Evolutionary conservation across 2,329 filamentous ascomycete genomes (phyloP), one percentile per base, ranked within the genome.

Genomic region (Botrytis tulipae): DNA sequence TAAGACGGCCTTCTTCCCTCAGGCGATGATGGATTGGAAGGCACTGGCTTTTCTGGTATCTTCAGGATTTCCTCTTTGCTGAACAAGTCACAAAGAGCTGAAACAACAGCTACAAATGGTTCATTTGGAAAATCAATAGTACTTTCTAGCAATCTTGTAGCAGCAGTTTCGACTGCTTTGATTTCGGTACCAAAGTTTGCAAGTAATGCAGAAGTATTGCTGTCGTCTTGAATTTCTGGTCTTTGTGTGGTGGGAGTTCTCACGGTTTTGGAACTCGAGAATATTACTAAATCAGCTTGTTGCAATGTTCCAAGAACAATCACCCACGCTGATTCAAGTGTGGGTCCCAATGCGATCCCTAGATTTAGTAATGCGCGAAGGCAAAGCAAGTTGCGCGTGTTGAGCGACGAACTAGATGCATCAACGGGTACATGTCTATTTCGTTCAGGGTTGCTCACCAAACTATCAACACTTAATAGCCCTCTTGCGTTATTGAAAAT

Each of bases 291-390:
- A 78, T 98, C 96, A 4, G 95, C 95, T 81, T 98, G 93, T 79
- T 98, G 94, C 12, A 99, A 84, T 0, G 95, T 97, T 79, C 97
- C 95, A 1, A 99, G 87, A 25, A 99, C 86, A 73, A 99, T 98
- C 1, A 90, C 91, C 93, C 97, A 99, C 0, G 95, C 93, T 22
- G 88, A 86, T 51, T 92, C 91, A 0, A 99, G 86, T 0, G 94
- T 97, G 4, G 96, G 94, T 0, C 96, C 96, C 1, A 99, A 84
- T 3, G 96, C 96, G 79, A 98, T 99, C 2, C 96, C 96, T 5
- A 99, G 84, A 78, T 99, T 99, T n/a, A 99, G 84, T 25, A 99
- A 86, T 44, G 96, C 96, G 79, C 97, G 87, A 61, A 99, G 85
- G 78, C 96, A 99, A 1, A 98, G 85, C 6, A 99, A 84, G 79